These are phyloP conservation scores for Yamadazyma oceani DNA, from an alignment of 1,139 yeast genomes.

Conservation along the genomic window DNA sequence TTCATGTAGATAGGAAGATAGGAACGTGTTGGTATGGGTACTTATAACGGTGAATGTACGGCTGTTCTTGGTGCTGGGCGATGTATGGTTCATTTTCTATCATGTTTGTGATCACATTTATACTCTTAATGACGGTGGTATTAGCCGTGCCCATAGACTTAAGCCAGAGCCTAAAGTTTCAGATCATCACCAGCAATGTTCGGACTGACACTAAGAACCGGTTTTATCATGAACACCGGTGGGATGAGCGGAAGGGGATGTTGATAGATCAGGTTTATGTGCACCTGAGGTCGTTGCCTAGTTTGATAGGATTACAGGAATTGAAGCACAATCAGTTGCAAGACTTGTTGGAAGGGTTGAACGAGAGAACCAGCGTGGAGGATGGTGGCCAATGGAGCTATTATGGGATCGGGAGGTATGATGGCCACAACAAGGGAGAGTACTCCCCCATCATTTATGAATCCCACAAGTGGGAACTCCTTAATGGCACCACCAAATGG, in stretches of 20 bases:
- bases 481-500: slow-evolving; percentile 43
- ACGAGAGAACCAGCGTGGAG: slow-evolving; percentile 14
- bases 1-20: too few relatives aligned
- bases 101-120: neutral
- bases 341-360: slow-evolving; percentile 22
- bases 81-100: too few relatives aligned
- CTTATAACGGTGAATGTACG: too few relatives aligned
- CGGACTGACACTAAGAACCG: slow-evolving; percentile 22
- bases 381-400: slow-evolving; percentile 28
- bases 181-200: slow-evolving; percentile 22
- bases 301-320: slow-evolving; percentile 32
- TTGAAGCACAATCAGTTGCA: slow-evolving; percentile 25
- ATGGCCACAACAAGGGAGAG: slow-evolving; percentile 44
- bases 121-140: neutral
- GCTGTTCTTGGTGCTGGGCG: too few relatives aligned
- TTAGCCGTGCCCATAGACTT: slow-evolving; percentile 3
- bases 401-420: slow-evolving; percentile 48
- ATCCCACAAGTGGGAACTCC: slow-evolving; percentile 26
- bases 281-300: slow-evolving; percentile 17
- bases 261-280: slow-evolving; percentile 17
- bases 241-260: slow-evolving; percentile 23
- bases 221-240: slow-evolving; percentile 24
- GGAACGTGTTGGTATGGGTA: too few relatives aligned
- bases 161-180: slow-evolving; percentile 8
- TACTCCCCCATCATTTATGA: slow-evolving; percentile 45